phyloP scores from a whole-genome alignment of 164 flowering plant genomes.

The grape (Vitis vinifera) region ASM3070453v1 NC_081822.1:11447501-11448000 shows the following conservation, averaged over 20 bases:
- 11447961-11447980: slow-evolving; percentile 65
- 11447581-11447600: slow-evolving; percentile 83
- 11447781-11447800: slow-evolving; percentile 83
- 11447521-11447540: slow-evolving; percentile 80
- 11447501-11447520: slow-evolving; percentile 72
- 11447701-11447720: slow-evolving; percentile 60
- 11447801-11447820: slow-evolving; percentile 71
- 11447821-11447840: slow-evolving; percentile 56
- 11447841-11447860: slow-evolving; percentile 89
- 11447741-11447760: slow-evolving; percentile 92
- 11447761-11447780: slow-evolving; percentile 80
- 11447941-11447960: slow-evolving; percentile 90
- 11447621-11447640: slow-evolving; percentile 80
- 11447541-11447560: slow-evolving; percentile 90
- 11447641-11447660: slow-evolving; percentile 68
- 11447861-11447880: slow-evolving; percentile 73
- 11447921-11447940: slow-evolving; percentile 59
- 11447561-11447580: slow-evolving; percentile 81
- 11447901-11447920: slow-evolving; percentile 55
- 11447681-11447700: slow-evolving; percentile 80
- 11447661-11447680: slow-evolving; percentile 75
- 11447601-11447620: slow-evolving; percentile 71
- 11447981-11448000: slow-evolving; percentile 96
- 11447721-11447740: slow-evolving; percentile 80
- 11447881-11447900: slow-evolving; percentile 82